phyloP scores from a whole-genome alignment of 192 early-diverging fungal genomes.

The Coemansia sp. region DNA sequence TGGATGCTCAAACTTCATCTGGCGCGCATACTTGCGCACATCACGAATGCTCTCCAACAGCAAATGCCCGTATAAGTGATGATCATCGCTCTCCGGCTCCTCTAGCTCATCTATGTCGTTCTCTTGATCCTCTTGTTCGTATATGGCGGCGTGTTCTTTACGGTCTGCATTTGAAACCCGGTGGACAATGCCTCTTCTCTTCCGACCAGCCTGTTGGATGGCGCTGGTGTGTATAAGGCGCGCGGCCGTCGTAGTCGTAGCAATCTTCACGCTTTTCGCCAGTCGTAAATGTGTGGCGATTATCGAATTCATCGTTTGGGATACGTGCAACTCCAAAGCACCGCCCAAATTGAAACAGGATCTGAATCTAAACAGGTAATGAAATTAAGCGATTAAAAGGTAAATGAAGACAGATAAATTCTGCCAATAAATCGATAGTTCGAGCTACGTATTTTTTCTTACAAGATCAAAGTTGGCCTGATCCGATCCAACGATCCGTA shows the following conservation, averaged over 20 bases:
- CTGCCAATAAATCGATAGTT: too few relatives aligned
- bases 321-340: neutral
- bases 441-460: neutral
- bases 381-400: neutral
- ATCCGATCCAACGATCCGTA: too few relatives aligned
- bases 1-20: conserved; percentile 51
- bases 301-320: conserved; percentile 14
- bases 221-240: conserved; percentile 31
- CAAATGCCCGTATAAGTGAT: conserved; percentile 45
- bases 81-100: conserved; percentile 40
- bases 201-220: conserved; percentile 32
- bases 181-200: conserved; percentile 25
- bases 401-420: neutral
- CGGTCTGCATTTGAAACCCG: conserved; percentile 18
- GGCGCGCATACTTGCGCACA: conserved; percentile 49
- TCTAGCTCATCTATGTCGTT: conserved; percentile 19
- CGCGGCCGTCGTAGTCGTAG: neutral
- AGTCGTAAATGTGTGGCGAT: conserved; percentile 14
- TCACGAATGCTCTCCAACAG: conserved; percentile 47
- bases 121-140: conserved; percentile 40
- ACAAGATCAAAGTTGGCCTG: too few relatives aligned
- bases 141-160: conserved; percentile 29
- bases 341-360: neutral
- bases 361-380: neutral
- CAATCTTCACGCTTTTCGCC: conserved; percentile 1